A percentile compares a stretch with the other conserved stretches of the same genome.
These are phyloP conservation scores for Phytomonas sp. DNA, from an alignment of 208 protist genomes.

Conservation along the genomic window DNA sequence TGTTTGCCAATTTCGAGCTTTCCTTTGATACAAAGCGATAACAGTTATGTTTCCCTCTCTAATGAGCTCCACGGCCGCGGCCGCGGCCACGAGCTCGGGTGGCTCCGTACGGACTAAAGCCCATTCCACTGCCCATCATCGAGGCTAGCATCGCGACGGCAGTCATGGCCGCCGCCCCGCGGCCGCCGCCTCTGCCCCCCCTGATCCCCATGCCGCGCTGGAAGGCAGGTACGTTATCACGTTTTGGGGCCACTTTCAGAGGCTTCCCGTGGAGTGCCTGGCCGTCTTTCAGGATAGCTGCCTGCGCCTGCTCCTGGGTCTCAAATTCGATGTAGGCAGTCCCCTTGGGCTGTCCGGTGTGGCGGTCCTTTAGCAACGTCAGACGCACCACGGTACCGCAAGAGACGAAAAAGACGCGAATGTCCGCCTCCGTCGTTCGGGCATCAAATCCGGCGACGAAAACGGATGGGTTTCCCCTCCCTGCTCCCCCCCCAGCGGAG, in stretches of 20 bases:
- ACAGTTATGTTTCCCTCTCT: conserved; percentile 5
- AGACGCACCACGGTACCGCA: conserved; percentile 87
- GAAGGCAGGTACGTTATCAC: conserved; percentile 79
- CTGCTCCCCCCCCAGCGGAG: conserved; percentile 16
- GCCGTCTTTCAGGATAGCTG: conserved; percentile 77
- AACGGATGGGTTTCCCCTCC: conserved; percentile 72
- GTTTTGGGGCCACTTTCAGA: conserved; percentile 75
- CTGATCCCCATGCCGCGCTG: conserved; percentile 40
- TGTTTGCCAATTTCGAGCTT: conserved; percentile 3
- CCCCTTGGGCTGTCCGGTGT: conserved; percentile 87
- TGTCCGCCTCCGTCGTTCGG: conserved; percentile 78
- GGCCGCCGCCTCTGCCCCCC: conserved; percentile 13
- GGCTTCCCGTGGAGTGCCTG: conserved; percentile 81
- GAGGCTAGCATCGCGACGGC: conserved; percentile 76
- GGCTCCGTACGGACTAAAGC: conserved; percentile 60
- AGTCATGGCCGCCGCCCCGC: conserved; percentile 28
- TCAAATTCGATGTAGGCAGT: conserved; percentile 91
- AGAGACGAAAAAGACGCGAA: conserved; percentile 86
- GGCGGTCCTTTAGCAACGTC: conserved; percentile 87
- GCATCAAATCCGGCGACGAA: conserved; percentile 91
- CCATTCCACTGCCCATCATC: conserved; percentile 59
- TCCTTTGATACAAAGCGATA: neutral
- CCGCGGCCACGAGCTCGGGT: conserved; percentile 27
- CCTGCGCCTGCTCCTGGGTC: conserved; percentile 66
- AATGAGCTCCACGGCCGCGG: conserved; percentile 25